Evolutionary conservation across 75 land plant genomes (phyloP), one percentile per base, ranked within the genome.

Genomic region (Selaginella moellendorffii): DNA sequence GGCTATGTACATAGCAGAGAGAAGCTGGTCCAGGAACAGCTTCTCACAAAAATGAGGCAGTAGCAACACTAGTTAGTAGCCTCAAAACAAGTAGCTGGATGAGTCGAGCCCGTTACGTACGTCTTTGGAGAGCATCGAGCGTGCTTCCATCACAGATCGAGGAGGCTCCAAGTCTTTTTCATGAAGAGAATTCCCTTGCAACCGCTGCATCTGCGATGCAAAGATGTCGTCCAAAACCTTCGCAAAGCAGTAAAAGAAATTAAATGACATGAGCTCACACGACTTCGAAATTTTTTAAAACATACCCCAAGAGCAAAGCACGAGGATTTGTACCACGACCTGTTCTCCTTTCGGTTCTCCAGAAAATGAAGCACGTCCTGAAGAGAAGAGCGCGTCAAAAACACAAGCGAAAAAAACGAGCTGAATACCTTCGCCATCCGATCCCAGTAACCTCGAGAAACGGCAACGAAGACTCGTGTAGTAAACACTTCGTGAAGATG

Each of bases 361-460:
- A 92, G 42, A 26, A 92, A 81, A 46, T 63, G 70, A 0, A 93
- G 80, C n/a, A 93, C 79, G 66, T 93, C 96, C 96, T 91, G 83
- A n/a, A n/a, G n/a, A n/a, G n/a, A n/a, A n/a, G n/a, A n/a, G n/a
- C n/a, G n/a, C n/a, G n/a, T n/a, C n/a, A n/a, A n/a, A n/a, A n/a
- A n/a, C n/a, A n/a, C n/a, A n/a, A n/a, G n/a, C n/a, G n/a, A n/a
- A n/a, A n/a, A n/a, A n/a, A n/a, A n/a, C n/a, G n/a, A n/a, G n/a
- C n/a, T n/a, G 14, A 5, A 36, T 36, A 93, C 98, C 85, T 81
- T 79, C 31, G 97, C 96, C 95, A 93, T 85, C 65, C 79, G 71
- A 54, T 93, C 96, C 98, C 98, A 93, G 46, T 81, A 89, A 17
- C 77, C 90, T 56, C 98, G 86, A 61, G 82, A 79, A 2, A 79